Percentiles rank a stretch among this genome's conserved stretches.
Conservation (phyloP, 768 basidiomycete species). For the Tephrocybe sp. region DNA sequence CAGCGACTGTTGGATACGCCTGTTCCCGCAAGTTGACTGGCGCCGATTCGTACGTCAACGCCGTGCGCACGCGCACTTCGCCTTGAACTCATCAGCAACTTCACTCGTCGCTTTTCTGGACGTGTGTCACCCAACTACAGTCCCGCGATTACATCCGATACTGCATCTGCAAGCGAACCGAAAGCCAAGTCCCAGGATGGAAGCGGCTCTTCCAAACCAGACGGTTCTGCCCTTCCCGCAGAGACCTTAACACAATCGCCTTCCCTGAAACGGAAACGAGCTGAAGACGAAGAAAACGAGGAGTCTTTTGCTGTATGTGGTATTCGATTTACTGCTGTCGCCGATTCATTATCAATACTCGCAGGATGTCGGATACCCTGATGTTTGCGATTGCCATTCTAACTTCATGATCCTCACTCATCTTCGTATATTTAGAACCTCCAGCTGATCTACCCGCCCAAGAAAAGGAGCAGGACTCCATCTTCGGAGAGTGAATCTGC, state of each 20-base stretch:
- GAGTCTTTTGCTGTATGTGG: slow-evolving; percentile 17
- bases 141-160: slow-evolving; percentile 8
- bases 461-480: slow-evolving; percentile 43
- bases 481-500: slow-evolving; percentile 28
- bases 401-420: background rate
- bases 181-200: background rate
- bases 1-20: slow-evolving; percentile 60
- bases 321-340: background rate
- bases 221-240: background rate
- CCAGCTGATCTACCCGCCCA: slow-evolving; percentile 44
- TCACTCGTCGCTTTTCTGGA: slow-evolving; percentile 1
- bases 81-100: slow-evolving; percentile 7
- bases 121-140: slow-evolving; percentile 6
- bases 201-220: background rate
- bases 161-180: background rate
- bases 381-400: slow-evolving; percentile 29
- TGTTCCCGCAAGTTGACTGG: slow-evolving; percentile 41
- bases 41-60: slow-evolving; percentile 28
- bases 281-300: slow-evolving; percentile 23
- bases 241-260: background rate
- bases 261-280: slow-evolving; percentile 31
- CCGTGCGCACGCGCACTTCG: slow-evolving; percentile 3
- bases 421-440: slow-evolving; percentile 36
- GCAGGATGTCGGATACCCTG: slow-evolving; percentile 43
- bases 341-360: slow-evolving; percentile 12